Percentiles rank a stretch among this genome's conserved stretches.
phyloP scores from a whole-genome alignment of 768 basidiomycete species.

The Strobilomyces confusus region DNA sequence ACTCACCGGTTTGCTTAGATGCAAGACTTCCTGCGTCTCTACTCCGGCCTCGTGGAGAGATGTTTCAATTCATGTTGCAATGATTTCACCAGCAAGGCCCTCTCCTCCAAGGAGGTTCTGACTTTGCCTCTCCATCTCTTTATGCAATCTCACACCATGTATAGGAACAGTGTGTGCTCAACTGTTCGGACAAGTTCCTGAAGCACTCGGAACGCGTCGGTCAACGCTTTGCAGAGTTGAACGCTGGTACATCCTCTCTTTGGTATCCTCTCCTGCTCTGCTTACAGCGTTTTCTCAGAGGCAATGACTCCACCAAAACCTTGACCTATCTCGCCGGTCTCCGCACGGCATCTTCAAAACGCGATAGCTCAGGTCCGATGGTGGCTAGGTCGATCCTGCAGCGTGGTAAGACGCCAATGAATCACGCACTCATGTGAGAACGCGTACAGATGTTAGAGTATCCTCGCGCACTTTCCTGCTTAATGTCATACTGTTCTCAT shows the following conservation, averaged over 20 bases:
- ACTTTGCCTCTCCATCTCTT: background rate
- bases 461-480: conserved; percentile 2
- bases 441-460: conserved; percentile 18
- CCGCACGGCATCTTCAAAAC: background rate
- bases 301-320: conserved; percentile 30
- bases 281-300: conserved; percentile 20
- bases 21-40: conserved; percentile 97
- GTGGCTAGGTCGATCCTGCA: conserved; percentile 3
- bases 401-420: conserved; percentile 12
- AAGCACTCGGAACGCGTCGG: conserved; percentile 95
- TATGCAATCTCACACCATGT: conserved; percentile 7
- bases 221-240: conserved; percentile 86
- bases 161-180: conserved; percentile 87
- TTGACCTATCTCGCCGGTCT: conserved; percentile 14
- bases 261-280: background rate
- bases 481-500: conserved; percentile 14
- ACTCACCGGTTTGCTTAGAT: conserved; percentile 51
- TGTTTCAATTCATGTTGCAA: conserved; percentile 95
- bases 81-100: conserved; percentile 93
- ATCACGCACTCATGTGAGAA: conserved; percentile 14
- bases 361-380: background rate
- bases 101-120: conserved; percentile 87
- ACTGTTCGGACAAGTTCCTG: conserved; percentile 97
- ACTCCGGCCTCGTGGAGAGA: conserved; percentile 90
- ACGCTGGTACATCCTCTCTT: conserved; percentile 63